A percentile compares a stretch with the other conserved stretches of the same genome.
phyloP scores from a whole-genome alignment of 108 stramenopile genomes.

The Conticribra guillardii region DNA sequence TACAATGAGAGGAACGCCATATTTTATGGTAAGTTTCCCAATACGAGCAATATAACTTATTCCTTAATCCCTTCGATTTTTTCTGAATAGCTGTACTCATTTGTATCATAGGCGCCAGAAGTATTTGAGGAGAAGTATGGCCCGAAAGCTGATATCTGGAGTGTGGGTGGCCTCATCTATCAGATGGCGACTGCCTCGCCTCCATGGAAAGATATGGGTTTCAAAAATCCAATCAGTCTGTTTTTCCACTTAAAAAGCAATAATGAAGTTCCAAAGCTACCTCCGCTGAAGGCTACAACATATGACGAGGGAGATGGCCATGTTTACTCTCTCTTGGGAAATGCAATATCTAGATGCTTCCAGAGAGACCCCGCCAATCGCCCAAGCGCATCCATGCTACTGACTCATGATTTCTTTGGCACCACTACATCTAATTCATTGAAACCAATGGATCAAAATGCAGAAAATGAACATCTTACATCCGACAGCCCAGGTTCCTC shows the following conservation, averaged over 20 bases:
- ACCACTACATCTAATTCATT: constrained; percentile 4
- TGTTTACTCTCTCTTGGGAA: constrained; percentile 47
- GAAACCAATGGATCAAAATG: constrained; percentile 1
- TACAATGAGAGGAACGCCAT: constrained; percentile 90
- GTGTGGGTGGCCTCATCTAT: constrained; percentile 84
- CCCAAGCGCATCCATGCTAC: constrained; percentile 51
- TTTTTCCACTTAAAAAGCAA: constrained; percentile 76
- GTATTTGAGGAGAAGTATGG: constrained; percentile 91
- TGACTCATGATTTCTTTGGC: constrained; percentile 21
- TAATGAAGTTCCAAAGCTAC: constrained; percentile 59
- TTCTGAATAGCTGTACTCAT: neutral
- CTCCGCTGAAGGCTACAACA: constrained; percentile 10
- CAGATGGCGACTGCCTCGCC: constrained; percentile 90
- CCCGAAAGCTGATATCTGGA: constrained; percentile 90
- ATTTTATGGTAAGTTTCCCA: constrained; percentile 30
- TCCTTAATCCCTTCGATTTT: neutral
- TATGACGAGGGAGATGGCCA: constrained; percentile 5
- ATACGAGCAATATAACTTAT: neutral
- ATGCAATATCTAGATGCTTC: constrained; percentile 65
- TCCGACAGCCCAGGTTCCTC: no score
- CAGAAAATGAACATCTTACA: no score
- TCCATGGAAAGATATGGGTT: constrained; percentile 91
- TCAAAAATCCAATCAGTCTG: constrained; percentile 90
- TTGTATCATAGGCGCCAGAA: constrained; percentile 75
- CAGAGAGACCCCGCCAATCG: constrained; percentile 68